Evolutionary conservation across 148 eudicot genomes (phyloP).

Genomic region (Nepenthes gracilis): DNA sequence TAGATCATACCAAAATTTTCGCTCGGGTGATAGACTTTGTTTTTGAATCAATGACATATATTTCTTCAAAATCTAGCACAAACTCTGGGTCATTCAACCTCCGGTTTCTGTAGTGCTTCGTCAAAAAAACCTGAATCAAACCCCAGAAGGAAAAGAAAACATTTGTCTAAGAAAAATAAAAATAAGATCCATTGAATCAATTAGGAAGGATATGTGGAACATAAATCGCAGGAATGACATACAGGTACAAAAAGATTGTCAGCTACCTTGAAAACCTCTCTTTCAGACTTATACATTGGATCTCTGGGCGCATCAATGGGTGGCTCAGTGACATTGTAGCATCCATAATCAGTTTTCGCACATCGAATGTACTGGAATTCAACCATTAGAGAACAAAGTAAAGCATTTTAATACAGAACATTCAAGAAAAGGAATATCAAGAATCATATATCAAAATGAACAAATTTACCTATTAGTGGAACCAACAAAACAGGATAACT

Average conservation of each 20-base stretch:
- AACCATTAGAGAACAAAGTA: background rate
- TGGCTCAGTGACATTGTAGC: conserved; percentile 87
- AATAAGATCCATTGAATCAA: background rate
- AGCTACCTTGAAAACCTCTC: conserved; percentile 67
- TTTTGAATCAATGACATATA: conserved; percentile 90
- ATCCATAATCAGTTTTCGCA: conserved; percentile 87
- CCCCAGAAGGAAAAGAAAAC: conserved; percentile 5
- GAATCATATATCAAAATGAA: background rate
- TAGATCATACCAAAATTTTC: conserved; percentile 61
- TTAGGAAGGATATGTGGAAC: background rate
- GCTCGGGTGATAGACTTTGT: conserved; percentile 88
- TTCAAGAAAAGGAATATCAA: conserved; percentile 1
- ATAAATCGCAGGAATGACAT: background rate
- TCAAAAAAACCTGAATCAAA: conserved; percentile 65
- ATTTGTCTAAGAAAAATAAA: background rate
- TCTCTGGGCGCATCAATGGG: conserved; percentile 97
- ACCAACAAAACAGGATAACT: too few species aligned
- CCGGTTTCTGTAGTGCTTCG: conserved; percentile 87
- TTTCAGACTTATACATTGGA: conserved; percentile 91
- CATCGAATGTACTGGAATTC: conserved; percentile 77
- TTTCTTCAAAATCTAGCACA: conserved; percentile 90
- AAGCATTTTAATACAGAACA: background rate
- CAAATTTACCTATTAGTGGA: too few species aligned
- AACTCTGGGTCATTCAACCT: conserved; percentile 76
- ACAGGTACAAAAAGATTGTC: background rate